A percentile compares a stretch with the other conserved stretches of the same genome.
These are phyloP conservation scores for Arachnomyces sp. DNA, from an alignment of 2,329 filamentous ascomycete species.

Conservation along the genomic window DNA sequence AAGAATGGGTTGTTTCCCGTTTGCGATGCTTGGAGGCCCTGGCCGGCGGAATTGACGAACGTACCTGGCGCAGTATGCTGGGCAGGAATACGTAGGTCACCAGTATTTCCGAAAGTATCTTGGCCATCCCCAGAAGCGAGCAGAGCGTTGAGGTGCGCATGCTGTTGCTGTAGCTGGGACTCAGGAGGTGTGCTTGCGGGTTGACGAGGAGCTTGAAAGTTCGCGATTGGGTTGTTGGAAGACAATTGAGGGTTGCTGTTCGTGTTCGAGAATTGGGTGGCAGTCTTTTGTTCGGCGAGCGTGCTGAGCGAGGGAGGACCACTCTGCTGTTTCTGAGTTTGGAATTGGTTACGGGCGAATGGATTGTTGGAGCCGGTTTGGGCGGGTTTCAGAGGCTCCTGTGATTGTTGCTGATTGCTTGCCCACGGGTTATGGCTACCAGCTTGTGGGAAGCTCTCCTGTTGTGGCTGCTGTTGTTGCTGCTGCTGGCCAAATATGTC, in stretches of 20 bases:
- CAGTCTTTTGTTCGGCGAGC: conserved; percentile 76
- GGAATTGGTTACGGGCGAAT: conserved; percentile 63
- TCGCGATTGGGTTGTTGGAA: conserved; percentile 49
- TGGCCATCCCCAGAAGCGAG: conserved; percentile 83
- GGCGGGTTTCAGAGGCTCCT: conserved; percentile 64
- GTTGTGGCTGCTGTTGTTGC: conserved; percentile 38
- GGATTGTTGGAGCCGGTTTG: conserved; percentile 97
- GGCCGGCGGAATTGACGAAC: conserved; percentile 91
- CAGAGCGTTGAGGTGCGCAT: conserved; percentile 74
- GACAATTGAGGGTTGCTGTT: conserved; percentile 23
- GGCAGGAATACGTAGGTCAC: conserved; percentile 86
- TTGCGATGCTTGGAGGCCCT: conserved; percentile 60
- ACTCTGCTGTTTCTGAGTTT: conserved; percentile 51
- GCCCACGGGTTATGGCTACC: conserved; percentile 96
- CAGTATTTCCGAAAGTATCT: conserved; percentile 97
- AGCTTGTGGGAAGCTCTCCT: conserved; percentile 58
- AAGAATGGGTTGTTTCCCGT: conserved; percentile 89
- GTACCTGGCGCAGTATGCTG: conserved; percentile 95
- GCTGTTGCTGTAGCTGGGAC: conserved; percentile 42
- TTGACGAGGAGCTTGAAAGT: conserved; percentile 36
- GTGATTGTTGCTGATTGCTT: conserved; percentile 49
- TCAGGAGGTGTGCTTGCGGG: conserved; percentile 35
- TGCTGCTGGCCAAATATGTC: conserved; percentile 45
- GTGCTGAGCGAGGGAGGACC: conserved; percentile 65
- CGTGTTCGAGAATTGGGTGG: conserved; percentile 45